phyloP scores from a whole-genome alignment of 2,329 filamentous ascomycete species.

The Myriosclerotinia curreyana region DNA sequence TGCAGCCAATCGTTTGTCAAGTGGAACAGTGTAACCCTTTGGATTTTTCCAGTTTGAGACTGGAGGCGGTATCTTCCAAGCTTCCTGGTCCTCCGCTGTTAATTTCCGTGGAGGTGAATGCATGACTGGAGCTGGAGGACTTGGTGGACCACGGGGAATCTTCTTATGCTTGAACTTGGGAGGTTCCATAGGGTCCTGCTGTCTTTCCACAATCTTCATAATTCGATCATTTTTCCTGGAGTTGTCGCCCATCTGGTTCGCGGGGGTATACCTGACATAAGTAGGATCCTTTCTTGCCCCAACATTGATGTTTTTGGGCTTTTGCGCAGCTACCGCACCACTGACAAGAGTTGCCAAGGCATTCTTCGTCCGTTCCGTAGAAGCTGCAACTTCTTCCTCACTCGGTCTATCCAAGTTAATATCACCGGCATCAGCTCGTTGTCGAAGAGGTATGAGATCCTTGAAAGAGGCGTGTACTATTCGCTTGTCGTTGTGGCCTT shows the following conservation, averaged over 20 bases:
- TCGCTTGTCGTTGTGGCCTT: constrained; percentile 78
- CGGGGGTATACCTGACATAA: constrained; percentile 92
- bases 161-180: constrained; percentile 99
- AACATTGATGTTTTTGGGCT: constrained; percentile 89
- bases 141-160: constrained; percentile 88
- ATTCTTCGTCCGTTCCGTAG: constrained; percentile 83
- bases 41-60: constrained; percentile 99
- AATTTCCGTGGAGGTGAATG: constrained; percentile 92
- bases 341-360: constrained; percentile 79
- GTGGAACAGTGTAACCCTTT: constrained; percentile 92
- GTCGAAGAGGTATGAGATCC: constrained; percentile 88
- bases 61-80: constrained; percentile 87
- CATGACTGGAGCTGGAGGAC: constrained; percentile 89
- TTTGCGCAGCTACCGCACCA: constrained; percentile 86
- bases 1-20: constrained; percentile 93
- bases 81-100: constrained; percentile 94
- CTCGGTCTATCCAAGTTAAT: constrained; percentile 82
- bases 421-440: constrained; percentile 89
- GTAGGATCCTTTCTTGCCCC: constrained; percentile 81
- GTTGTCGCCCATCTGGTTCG: constrained; percentile 91
- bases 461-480: constrained; percentile 96
- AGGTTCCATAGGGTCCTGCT: constrained; percentile 92
- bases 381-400: constrained; percentile 77
- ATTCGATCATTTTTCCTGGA: constrained; percentile 89
- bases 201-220: constrained; percentile 96